Evolutionary conservation across 495 filamentous ascomycete species (phyloP).

Genomic region (Cryomyces antarcticus): DNA sequence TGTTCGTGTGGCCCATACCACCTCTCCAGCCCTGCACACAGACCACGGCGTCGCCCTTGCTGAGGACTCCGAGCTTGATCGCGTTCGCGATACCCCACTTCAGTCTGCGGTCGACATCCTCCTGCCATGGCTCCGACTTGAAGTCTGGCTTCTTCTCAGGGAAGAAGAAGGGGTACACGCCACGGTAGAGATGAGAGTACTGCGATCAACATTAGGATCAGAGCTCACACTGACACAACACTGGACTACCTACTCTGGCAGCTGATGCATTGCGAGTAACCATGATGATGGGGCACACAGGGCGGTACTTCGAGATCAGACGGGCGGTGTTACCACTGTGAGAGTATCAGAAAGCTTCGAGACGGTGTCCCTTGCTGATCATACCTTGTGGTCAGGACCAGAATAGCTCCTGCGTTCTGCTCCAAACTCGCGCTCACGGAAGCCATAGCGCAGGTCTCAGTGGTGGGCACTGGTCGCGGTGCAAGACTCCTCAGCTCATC

Average conservation of each 20-base stretch:
- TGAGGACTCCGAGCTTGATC: slow-evolving; percentile 63
- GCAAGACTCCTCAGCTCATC: slow-evolving; percentile 77
- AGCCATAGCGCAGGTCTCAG: slow-evolving; percentile 88
- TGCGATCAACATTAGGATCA: slow-evolving; percentile 6
- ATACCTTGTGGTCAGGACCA: slow-evolving; percentile 79
- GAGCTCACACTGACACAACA: slow-evolving; percentile 6
- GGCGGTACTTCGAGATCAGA: slow-evolving; percentile 91
- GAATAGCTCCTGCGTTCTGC: slow-evolving; percentile 84
- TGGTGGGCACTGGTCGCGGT: slow-evolving; percentile 59
- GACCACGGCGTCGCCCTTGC: slow-evolving; percentile 65
- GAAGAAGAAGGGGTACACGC: slow-evolving; percentile 94
- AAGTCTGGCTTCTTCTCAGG: slow-evolving; percentile 88
- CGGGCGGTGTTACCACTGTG: slow-evolving; percentile 69
- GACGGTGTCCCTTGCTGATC: slow-evolving; percentile 2
- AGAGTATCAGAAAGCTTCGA: neutral
- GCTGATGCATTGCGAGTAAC: slow-evolving; percentile 71
- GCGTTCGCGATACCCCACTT: slow-evolving; percentile 84
- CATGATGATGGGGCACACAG: slow-evolving; percentile 98
- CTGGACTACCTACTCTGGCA: slow-evolving; percentile 31
- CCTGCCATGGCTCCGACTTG: slow-evolving; percentile 73
- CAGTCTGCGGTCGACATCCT: slow-evolving; percentile 90
- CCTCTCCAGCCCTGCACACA: slow-evolving; percentile 97
- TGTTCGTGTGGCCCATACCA: slow-evolving; percentile 96
- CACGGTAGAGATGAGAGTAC: slow-evolving; percentile 90
- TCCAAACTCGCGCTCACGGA: slow-evolving; percentile 86